phyloP scores from a whole-genome alignment of 176 grass and related monocot genomes.

The Triticum aestivum region DNA sequence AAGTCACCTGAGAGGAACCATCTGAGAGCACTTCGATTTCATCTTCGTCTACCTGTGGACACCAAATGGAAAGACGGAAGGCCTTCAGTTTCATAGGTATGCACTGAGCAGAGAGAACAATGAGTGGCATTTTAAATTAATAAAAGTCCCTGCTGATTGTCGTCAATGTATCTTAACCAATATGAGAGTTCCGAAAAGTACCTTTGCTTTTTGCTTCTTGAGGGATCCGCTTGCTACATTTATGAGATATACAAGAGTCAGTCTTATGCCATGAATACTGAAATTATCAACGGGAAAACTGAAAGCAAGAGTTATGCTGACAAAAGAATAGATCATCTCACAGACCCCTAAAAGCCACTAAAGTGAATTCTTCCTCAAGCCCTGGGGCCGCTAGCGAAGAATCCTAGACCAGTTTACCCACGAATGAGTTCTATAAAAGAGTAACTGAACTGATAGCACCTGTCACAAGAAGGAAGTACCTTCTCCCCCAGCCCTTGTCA shows the following conservation, averaged over 20 bases:
- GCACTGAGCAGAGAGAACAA: background rate
- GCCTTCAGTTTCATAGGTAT: background rate
- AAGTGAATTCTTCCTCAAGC: background rate
- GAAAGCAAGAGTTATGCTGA: background rate
- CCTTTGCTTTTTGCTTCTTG: slow-evolving; percentile 46
- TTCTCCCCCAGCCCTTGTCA: background rate
- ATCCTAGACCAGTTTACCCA: background rate
- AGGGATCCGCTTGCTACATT: slow-evolving; percentile 37
- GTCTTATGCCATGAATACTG: background rate
- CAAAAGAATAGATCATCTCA: background rate
- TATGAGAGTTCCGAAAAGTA: slow-evolving; percentile 22
- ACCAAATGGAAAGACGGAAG: background rate
- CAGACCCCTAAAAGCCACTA: background rate
- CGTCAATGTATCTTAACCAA: background rate
- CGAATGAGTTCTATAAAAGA: background rate
- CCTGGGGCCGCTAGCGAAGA: background rate
- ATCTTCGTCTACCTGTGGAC: slow-evolving; percentile 44
- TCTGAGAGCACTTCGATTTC: slow-evolving; percentile 49
- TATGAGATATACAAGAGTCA: slow-evolving; percentile 21
- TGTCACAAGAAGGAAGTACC: background rate
- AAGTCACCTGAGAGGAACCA: slow-evolving; percentile 42
- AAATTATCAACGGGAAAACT: background rate
- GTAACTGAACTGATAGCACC: background rate
- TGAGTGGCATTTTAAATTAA: background rate
- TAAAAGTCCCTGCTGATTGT: background rate